Evolutionary conservation across 2,329 filamentous ascomycete species (phyloP).

Genomic region (Trichophyton benhamiae): DNA sequence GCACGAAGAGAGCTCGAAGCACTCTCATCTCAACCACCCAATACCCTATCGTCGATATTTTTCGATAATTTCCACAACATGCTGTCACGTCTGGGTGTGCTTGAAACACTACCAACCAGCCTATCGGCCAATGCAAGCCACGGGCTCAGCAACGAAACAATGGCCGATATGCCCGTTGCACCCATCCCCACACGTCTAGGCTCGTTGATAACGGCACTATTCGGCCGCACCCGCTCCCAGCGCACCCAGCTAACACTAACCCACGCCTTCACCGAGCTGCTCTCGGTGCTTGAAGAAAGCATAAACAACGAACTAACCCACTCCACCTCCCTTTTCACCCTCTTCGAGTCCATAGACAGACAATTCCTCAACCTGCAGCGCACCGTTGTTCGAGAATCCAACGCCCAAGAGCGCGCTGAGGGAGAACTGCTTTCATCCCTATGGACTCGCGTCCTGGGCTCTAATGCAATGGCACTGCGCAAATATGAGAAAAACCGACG

Average conservation of each 20-base stretch:
- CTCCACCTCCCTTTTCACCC: slow-evolving; percentile 64
- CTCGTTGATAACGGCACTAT: slow-evolving; percentile 54
- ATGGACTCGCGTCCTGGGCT: slow-evolving; percentile 74
- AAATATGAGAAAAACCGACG: slow-evolving; percentile 88
- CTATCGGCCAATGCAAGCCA: neutral
- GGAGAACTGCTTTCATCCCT: slow-evolving; percentile 70
- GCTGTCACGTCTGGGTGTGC: slow-evolving; percentile 44
- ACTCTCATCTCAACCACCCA: slow-evolving; percentile 49
- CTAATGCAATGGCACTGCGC: slow-evolving; percentile 59
- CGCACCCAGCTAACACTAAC: slow-evolving; percentile 69
- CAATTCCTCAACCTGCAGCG: slow-evolving; percentile 83
- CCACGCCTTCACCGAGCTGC: slow-evolving; percentile 76
- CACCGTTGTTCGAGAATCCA: slow-evolving; percentile 70
- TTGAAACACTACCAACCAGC: slow-evolving; percentile 27
- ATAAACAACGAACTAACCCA: slow-evolving; percentile 75
- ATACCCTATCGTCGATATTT: slow-evolving; percentile 52
- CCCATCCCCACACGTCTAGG: slow-evolving; percentile 54
- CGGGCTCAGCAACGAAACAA: slow-evolving; percentile 4
- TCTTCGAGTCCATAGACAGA: slow-evolving; percentile 85
- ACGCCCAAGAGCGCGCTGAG: slow-evolving; percentile 66
- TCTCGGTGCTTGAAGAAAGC: slow-evolving; percentile 75
- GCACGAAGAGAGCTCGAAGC: slow-evolving; percentile 70
- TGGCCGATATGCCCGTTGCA: neutral
- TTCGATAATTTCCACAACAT: slow-evolving; percentile 76
- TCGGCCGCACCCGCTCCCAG: slow-evolving; percentile 71